A percentile compares a stretch with the other conserved stretches of the same genome.
phyloP scores from a whole-genome alignment of 306 rosid species.

The Inga laurina region DNA sequence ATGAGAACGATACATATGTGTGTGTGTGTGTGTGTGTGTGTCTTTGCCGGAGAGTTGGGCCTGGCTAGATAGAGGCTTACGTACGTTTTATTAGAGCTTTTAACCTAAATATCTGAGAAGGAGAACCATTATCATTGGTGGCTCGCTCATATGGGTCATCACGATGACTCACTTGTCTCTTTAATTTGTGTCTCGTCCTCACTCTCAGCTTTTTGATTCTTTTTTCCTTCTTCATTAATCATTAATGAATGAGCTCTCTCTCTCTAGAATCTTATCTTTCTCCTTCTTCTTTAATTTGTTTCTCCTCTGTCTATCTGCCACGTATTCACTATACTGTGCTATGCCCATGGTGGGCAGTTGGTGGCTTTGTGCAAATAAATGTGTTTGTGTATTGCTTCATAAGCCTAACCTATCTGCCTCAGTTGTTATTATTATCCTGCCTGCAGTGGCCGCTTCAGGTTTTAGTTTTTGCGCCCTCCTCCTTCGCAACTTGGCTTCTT shows the following conservation, averaged over 20 bases:
- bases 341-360: neutral
- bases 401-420: neutral
- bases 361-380: neutral
- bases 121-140: too few species aligned
- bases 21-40: too few species aligned
- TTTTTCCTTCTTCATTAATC: neutral
- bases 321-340: neutral
- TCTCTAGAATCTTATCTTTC: neutral
- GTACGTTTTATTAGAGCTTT: too few species aligned
- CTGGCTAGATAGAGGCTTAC: too few species aligned
- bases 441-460: neutral
- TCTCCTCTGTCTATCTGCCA: neutral
- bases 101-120: too few species aligned
- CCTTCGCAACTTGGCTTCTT: neutral
- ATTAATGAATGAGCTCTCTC: too few species aligned
- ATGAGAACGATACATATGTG: too few species aligned
- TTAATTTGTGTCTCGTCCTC: neutral
- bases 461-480: neutral
- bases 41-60: too few species aligned
- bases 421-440: neutral
- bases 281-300: neutral
- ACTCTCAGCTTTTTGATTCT: neutral
- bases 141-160: too few species aligned
- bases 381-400: neutral
- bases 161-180: too few species aligned